phyloP scores from a whole-genome alignment of 2,329 filamentous ascomycete genomes.

The Colletotrichum tamarilloi region DNA sequence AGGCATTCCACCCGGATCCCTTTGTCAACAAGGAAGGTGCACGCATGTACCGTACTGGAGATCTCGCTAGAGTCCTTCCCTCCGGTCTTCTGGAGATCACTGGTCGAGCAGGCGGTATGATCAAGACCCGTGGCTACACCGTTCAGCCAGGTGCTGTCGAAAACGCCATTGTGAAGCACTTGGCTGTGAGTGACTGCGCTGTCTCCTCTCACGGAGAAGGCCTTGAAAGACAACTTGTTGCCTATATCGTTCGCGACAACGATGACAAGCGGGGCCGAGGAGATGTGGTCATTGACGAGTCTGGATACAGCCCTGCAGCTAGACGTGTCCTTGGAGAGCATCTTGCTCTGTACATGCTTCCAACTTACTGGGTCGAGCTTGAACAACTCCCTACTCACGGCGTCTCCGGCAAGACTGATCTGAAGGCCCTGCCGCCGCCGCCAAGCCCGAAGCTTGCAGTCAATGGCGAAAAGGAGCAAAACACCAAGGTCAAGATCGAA shows the following conservation, averaged over 20 bases:
- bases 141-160: conserved; percentile 83
- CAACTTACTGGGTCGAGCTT: conserved; percentile 80
- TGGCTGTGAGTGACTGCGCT: conserved; percentile 78
- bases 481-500: conserved; percentile 74
- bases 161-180: conserved; percentile 74
- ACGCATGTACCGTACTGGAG: conserved; percentile 81
- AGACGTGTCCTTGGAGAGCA: conserved; percentile 72
- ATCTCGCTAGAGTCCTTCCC: conserved; percentile 74
- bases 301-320: conserved; percentile 77
- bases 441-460: conserved; percentile 60
- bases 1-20: conserved; percentile 75
- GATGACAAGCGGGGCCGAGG: conserved; percentile 69
- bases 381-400: conserved; percentile 78
- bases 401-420: conserved; percentile 83
- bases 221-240: conserved; percentile 79
- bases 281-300: conserved; percentile 73
- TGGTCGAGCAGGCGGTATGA: conserved; percentile 81
- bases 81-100: conserved; percentile 80
- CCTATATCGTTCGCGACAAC: conserved; percentile 78
- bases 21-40: conserved; percentile 70
- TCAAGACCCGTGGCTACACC: conserved; percentile 83
- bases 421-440: conserved; percentile 77
- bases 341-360: conserved; percentile 87
- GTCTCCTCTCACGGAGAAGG: conserved; percentile 82
- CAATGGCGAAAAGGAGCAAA: conserved; percentile 55